Evolutionary conservation across 2,329 filamentous ascomycete genomes (phyloP).

Genomic region (Penicillium sp.): DNA sequence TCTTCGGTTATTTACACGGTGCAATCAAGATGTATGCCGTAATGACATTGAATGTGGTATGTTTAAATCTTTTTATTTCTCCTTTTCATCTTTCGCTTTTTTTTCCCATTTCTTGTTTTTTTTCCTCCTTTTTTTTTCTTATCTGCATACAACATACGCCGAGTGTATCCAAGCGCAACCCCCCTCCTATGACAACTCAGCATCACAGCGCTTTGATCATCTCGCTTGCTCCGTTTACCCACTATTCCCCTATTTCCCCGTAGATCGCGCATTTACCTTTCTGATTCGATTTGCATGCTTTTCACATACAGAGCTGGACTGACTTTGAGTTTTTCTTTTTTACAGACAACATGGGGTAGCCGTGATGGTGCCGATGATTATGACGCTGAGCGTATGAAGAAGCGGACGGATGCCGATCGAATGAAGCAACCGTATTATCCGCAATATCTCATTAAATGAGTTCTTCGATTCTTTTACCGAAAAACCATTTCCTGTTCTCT

Average conservation of each 20-base stretch:
- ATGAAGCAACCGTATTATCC: conserved; percentile 36
- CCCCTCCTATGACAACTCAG: conserved; percentile 21
- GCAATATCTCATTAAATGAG: conserved; percentile 33
- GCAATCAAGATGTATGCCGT: conserved; percentile 88
- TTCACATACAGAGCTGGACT: conserved; percentile 2
- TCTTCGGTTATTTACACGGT: conserved; percentile 92
- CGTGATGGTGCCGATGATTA: conserved; percentile 87
- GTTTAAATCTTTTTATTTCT: conserved; percentile 37
- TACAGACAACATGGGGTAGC: conserved; percentile 90
- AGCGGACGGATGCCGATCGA: conserved; percentile 38
- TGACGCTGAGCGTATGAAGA: conserved; percentile 67
- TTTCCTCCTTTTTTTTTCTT: neutral
- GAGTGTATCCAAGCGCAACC: conserved; percentile 14
- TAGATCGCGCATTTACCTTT: neutral
- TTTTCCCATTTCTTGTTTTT: neutral
- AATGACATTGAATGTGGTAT: conserved; percentile 77
- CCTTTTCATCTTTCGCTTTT: neutral
- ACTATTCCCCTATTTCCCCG: conserved; percentile 13
- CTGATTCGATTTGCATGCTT: neutral
- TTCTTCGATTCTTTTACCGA: neutral
- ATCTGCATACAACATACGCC: neutral
- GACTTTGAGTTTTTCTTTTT: conserved; percentile 12
- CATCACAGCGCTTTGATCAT: conserved; percentile 29
- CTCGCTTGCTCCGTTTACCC: conserved; percentile 22
- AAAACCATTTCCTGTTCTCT: neutral